Conservation (phyloP, 495 filamentous ascomycete species). For the Tuber brumale region DNA sequence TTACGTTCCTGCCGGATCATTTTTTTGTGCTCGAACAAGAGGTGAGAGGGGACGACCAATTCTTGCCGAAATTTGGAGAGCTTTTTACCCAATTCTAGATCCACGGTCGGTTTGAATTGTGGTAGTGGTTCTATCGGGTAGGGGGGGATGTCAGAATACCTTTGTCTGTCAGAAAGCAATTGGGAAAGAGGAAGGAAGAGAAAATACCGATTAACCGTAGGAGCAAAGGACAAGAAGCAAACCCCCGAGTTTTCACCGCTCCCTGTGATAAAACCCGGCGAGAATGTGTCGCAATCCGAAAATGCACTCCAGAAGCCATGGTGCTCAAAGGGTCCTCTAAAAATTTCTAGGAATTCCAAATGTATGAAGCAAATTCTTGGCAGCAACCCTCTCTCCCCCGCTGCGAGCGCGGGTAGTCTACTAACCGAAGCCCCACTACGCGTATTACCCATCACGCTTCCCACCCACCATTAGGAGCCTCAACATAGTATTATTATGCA, state of each 20-base stretch:
- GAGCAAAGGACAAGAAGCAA: constrained; percentile 7
- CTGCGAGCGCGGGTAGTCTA: not conserved
- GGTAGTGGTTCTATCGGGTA: constrained; percentile 45
- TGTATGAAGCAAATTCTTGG: constrained; percentile 14
- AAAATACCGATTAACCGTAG: constrained; percentile 10
- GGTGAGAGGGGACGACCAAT: constrained; percentile 59
- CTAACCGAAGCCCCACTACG: constrained; percentile 1
- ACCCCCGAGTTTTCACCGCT: not conserved
- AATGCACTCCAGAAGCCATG: not conserved
- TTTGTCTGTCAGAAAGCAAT: constrained; percentile 18
- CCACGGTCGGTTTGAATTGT: constrained; percentile 49
- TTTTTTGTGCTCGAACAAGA: constrained; percentile 52
- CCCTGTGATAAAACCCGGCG: not conserved
- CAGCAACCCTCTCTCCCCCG: constrained; percentile 13
- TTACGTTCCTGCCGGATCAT: constrained; percentile 52
- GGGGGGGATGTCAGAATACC: not conserved
- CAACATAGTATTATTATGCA: not conserved
- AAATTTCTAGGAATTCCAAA: not conserved
- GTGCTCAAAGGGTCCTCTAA: not conserved
- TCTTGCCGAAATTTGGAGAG: constrained; percentile 52
- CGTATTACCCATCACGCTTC: not conserved
- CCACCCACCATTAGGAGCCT: constrained; percentile 1
- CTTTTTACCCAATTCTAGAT: constrained; percentile 49
- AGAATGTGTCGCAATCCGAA: not conserved
- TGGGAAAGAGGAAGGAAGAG: not conserved